phyloP scores from a whole-genome alignment of 495 filamentous ascomycete genomes.

The Penicillium antarcticum region DNA sequence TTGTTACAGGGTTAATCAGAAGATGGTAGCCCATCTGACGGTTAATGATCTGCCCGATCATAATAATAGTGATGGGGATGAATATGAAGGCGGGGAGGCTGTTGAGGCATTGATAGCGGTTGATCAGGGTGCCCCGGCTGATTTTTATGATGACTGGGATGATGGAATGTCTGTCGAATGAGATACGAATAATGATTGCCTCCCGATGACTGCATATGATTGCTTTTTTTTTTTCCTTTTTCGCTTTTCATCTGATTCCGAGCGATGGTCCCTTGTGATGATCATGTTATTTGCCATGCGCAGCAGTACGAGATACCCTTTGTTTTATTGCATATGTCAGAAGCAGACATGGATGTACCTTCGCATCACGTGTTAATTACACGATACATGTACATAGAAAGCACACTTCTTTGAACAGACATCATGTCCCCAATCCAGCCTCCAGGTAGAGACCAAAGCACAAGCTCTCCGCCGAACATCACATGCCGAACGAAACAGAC shows the following conservation, averaged over 20 bases:
- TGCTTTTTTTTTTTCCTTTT: background rate
- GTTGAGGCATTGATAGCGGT: constrained; percentile 29
- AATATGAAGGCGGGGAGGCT: constrained; percentile 33
- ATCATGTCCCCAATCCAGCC: too few species aligned
- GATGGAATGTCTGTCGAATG: background rate
- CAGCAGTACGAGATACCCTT: background rate
- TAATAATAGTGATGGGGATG: constrained; percentile 17
- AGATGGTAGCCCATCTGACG: constrained; percentile 24
- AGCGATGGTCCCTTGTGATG: background rate
- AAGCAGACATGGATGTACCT: background rate
- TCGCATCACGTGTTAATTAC: background rate
- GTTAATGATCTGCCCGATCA: constrained; percentile 14
- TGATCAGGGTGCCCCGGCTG: constrained; percentile 1
- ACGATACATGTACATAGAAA: too few species aligned
- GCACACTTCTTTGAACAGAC: background rate
- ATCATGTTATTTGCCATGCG: background rate
- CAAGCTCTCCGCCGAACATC: background rate
- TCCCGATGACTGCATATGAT: background rate
- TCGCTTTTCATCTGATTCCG: background rate
- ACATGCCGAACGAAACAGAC: background rate
- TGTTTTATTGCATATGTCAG: background rate
- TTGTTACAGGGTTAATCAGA: constrained; percentile 34
- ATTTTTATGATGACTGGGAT: constrained; percentile 11
- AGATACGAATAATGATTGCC: background rate
- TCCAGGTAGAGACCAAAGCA: too few species aligned